These are phyloP conservation scores for Hippophae rhamnoides DNA, from an alignment of 306 rosid species.

Conservation along the genomic window DNA sequence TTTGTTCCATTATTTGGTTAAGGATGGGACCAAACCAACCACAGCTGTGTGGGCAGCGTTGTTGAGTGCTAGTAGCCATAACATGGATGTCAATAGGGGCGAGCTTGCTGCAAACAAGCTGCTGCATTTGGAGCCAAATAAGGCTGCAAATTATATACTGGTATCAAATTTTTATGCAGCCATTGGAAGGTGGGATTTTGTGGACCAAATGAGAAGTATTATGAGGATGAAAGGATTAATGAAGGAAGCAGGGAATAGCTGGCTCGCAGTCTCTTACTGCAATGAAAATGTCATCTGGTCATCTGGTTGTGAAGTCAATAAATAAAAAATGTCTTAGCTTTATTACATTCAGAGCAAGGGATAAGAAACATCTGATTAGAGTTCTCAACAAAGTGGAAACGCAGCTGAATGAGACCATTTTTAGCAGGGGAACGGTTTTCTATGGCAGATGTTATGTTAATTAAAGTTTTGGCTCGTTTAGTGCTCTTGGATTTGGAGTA, in stretches of 20 bases:
- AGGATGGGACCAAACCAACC: slow-evolving; percentile 27
- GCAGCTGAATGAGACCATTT: slow-evolving; percentile 50
- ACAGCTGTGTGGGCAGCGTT: slow-evolving; percentile 45
- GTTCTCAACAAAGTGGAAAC: slow-evolving; percentile 71
- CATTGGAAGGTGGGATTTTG: slow-evolving; percentile 51
- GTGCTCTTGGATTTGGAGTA: slow-evolving; percentile 58
- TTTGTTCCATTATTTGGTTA: slow-evolving; percentile 25
- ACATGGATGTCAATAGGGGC: slow-evolving; percentile 38
- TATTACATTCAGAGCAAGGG: too few relatives aligned
- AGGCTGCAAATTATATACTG: slow-evolving; percentile 39
- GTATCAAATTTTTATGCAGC: slow-evolving; percentile 52
- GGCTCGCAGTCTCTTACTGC: slow-evolving; percentile 22
- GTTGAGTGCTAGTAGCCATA: slow-evolving; percentile 45
- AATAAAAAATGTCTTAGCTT: not conserved
- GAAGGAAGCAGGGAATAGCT: slow-evolving; percentile 61
- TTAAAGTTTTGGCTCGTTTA: slow-evolving; percentile 61
- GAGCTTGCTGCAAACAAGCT: slow-evolving; percentile 45
- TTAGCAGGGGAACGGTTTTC: slow-evolving; percentile 66
- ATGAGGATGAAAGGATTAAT: slow-evolving; percentile 40
- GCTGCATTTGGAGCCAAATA: slow-evolving; percentile 41
- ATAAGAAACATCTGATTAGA: slow-evolving; percentile 43
- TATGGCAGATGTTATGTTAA: slow-evolving; percentile 78
- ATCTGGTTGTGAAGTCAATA: slow-evolving; percentile 14
- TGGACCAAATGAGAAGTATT: slow-evolving; percentile 39
- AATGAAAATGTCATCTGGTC: slow-evolving; percentile 9